Conservation (phyloP, 2,329 filamentous ascomycete species). For the Colletotrichum musae region DNA sequence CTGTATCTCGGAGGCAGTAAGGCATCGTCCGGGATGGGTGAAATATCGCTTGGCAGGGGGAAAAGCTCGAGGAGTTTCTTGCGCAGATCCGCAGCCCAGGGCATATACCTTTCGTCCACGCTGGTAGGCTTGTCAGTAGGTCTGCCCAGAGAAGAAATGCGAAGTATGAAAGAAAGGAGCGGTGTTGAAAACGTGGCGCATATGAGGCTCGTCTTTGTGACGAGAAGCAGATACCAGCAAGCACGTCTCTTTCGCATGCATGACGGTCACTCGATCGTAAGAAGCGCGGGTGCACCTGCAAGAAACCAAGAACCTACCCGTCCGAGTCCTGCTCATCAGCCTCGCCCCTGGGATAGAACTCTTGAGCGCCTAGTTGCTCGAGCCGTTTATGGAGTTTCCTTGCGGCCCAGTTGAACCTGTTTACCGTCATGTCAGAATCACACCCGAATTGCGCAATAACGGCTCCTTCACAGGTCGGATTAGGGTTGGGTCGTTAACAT, state of each 20-base stretch:
- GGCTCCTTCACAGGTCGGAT: neutral
- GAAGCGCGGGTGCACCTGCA: neutral
- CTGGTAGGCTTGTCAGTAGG: constrained; percentile 57
- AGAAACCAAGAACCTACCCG: constrained; percentile 71
- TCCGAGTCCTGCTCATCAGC: constrained; percentile 95
- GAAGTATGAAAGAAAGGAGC: too few species aligned
- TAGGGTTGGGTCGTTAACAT: constrained; percentile 48
- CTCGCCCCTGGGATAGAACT: constrained; percentile 85
- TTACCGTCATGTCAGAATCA: neutral
- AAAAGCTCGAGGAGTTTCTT: constrained; percentile 76
- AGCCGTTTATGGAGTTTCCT: constrained; percentile 90
- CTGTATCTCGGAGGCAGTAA: constrained; percentile 83
- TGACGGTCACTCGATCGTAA: neutral
- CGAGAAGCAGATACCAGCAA: neutral
- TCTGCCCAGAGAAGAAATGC: too few species aligned
- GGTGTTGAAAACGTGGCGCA: neutral
- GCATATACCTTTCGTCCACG: constrained; percentile 84
- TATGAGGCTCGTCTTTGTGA: neutral
- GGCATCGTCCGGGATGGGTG: constrained; percentile 80
- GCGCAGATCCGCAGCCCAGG: constrained; percentile 80
- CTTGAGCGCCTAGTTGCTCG: constrained; percentile 83
- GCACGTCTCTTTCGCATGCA: too few species aligned
- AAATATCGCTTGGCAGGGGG: constrained; percentile 76
- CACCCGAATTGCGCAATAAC: too few species aligned
- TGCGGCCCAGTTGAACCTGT: constrained; percentile 91